Evolutionary conservation across 352 stramenopile species (phyloP).

Genomic region (Pythium brachiatum): DNA sequence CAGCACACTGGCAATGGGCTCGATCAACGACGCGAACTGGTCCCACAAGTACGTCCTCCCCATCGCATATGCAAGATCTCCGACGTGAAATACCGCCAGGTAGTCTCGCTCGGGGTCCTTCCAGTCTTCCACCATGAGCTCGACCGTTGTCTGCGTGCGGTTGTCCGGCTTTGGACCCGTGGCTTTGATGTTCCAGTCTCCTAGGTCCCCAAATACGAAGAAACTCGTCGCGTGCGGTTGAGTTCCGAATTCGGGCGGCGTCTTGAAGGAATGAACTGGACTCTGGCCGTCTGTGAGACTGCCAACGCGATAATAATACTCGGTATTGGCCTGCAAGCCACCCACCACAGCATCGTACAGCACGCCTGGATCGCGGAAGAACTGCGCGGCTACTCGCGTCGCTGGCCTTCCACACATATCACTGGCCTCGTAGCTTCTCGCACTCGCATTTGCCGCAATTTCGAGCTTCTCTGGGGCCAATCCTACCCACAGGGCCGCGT

Average conservation of each 20-base stretch:
- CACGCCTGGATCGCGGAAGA: slow-evolving; percentile 4
- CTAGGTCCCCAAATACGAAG: slow-evolving; percentile 73
- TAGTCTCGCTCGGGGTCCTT: slow-evolving; percentile 28
- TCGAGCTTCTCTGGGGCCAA: no score
- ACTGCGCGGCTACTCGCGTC: neutral
- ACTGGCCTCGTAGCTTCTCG: slow-evolving; percentile 4
- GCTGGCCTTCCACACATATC: slow-evolving; percentile 7
- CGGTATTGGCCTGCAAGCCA: neutral
- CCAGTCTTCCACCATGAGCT: slow-evolving; percentile 30
- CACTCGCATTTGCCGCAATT: no score
- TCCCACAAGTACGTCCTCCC: slow-evolving; percentile 65
- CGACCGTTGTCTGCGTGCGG: slow-evolving; percentile 29
- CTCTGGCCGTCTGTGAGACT: no score
- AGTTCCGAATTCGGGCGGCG: slow-evolving; percentile 16
- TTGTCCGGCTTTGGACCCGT: slow-evolving; percentile 2
- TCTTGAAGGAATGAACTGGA: neutral
- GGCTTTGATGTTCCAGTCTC: slow-evolving; percentile 32
- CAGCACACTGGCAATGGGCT: slow-evolving; percentile 50
- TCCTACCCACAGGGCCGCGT: no score
- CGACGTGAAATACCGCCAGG: slow-evolving; percentile 58
- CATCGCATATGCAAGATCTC: slow-evolving; percentile 66
- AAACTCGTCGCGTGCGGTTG: slow-evolving; percentile 35
- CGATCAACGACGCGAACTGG: slow-evolving; percentile 58
- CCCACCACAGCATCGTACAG: slow-evolving; percentile 1
- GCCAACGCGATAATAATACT: slow-evolving; percentile 8